Evolutionary conservation across 2,329 filamentous ascomycete species (phyloP).

Genomic region (Phoma sp.): DNA sequence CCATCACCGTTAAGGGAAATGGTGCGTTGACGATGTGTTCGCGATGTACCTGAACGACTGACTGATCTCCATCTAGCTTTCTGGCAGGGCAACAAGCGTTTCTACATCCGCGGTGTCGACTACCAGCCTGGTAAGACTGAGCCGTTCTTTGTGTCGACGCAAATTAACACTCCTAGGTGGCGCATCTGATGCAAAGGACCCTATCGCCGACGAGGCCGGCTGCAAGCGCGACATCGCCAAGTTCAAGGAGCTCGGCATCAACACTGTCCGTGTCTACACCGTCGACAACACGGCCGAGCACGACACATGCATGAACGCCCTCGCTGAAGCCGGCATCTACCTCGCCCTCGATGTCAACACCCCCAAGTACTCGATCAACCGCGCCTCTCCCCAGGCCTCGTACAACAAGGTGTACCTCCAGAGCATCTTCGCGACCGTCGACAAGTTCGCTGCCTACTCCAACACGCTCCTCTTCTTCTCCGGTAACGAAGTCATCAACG

Average conservation of each 20-base stretch:
- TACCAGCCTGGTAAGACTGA: conserved; percentile 62
- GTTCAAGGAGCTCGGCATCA: conserved; percentile 86
- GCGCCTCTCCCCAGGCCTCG: conserved; percentile 71
- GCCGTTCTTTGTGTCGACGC: neutral
- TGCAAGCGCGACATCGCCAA: conserved; percentile 82
- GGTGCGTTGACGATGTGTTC: conserved; percentile 45
- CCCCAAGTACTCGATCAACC: conserved; percentile 88
- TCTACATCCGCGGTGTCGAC: conserved; percentile 68
- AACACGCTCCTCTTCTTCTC: conserved; percentile 89
- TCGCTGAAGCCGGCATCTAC: conserved; percentile 88
- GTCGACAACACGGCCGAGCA: conserved; percentile 86
- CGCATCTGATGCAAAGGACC: conserved; percentile 69
- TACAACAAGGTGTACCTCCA: conserved; percentile 90
- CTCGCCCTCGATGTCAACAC: conserved; percentile 91
- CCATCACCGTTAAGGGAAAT: conserved; percentile 68
- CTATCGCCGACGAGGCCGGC: conserved; percentile 71
- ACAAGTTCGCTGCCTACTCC: conserved; percentile 79
- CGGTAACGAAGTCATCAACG: conserved; percentile 79
- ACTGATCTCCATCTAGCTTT: conserved; percentile 55
- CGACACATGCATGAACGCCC: conserved; percentile 81
- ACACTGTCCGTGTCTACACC: conserved; percentile 91
- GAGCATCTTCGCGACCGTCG: conserved; percentile 85
- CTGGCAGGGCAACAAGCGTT: conserved; percentile 66
- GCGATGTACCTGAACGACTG: neutral
- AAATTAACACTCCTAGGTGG: conserved; percentile 54